Percentiles rank a stretch among this genome's conserved stretches.
Evolutionary conservation across 2,329 filamentous ascomycete genomes (phyloP).

Genomic region (Colletotrichum siamense): DNA sequence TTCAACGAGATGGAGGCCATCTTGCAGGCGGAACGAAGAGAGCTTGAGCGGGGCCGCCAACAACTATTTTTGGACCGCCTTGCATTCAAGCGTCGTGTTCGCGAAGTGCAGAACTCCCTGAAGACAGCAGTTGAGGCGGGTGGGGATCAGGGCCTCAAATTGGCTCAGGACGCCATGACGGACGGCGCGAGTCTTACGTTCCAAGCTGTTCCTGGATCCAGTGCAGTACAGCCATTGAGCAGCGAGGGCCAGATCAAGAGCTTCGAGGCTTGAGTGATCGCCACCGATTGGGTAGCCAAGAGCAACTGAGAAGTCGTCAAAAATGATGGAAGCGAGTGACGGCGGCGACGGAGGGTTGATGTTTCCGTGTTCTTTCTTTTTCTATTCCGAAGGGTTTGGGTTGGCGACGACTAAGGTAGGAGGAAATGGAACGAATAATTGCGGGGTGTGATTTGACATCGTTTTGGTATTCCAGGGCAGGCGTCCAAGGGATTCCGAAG

Average conservation of each 20-base stretch:
- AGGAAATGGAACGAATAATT: slow-evolving; percentile 18
- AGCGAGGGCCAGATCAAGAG: slow-evolving; percentile 62
- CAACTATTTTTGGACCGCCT: slow-evolving; percentile 93
- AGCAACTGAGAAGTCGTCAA: background rate
- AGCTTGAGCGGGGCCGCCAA: slow-evolving; percentile 89
- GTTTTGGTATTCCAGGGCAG: background rate
- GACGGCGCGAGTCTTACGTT: slow-evolving; percentile 61
- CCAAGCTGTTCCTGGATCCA: slow-evolving; percentile 47
- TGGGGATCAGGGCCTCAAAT: slow-evolving; percentile 53
- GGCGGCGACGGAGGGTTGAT: background rate
- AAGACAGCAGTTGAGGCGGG: slow-evolving; percentile 55
- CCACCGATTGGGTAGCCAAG: background rate
- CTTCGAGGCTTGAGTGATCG: slow-evolving; percentile 52
- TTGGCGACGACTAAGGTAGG: slow-evolving; percentile 3
- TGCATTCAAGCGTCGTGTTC: slow-evolving; percentile 85
- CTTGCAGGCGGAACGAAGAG: slow-evolving; percentile 87
- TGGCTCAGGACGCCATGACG: slow-evolving; percentile 51
- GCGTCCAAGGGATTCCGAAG: slow-evolving; percentile 13
- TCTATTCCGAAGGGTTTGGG: background rate
- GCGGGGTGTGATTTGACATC: slow-evolving; percentile 1
- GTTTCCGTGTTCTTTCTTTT: background rate
- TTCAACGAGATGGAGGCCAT: slow-evolving; percentile 96
- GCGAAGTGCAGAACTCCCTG: slow-evolving; percentile 81
- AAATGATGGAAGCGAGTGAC: background rate
- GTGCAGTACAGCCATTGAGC: slow-evolving; percentile 59